A percentile compares a stretch with the other conserved stretches of the same genome.
phyloP scores from a whole-genome alignment of 2,329 filamentous ascomycete genomes.

The Cladophialophora immunda region DNA sequence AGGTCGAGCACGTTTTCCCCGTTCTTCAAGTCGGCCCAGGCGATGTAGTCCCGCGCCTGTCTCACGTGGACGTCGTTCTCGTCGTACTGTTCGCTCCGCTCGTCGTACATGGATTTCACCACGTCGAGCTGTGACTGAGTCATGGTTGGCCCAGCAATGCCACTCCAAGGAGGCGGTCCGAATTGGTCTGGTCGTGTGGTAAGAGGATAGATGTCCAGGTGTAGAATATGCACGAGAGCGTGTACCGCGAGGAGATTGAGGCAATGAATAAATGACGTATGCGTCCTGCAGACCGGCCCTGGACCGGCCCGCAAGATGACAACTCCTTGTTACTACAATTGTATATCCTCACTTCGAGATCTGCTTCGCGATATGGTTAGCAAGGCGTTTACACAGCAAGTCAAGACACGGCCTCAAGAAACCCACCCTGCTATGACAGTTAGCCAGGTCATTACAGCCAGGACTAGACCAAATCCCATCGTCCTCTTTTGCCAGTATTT shows the following conservation, averaged over 20 bases:
- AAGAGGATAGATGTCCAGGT: background rate
- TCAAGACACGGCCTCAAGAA: too few relatives aligned
- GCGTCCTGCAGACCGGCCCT: background rate
- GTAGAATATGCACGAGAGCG: background rate
- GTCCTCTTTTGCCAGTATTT: too few relatives aligned
- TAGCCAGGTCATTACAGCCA: too few relatives aligned
- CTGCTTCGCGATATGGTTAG: background rate
- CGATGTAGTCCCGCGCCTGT: slow-evolving; percentile 30
- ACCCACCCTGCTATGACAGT: too few relatives aligned
- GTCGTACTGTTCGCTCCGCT: slow-evolving; percentile 31
- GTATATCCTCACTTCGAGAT: background rate
- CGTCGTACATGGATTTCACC: slow-evolving; percentile 30
- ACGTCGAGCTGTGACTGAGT: slow-evolving; percentile 21
- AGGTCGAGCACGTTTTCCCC: slow-evolving; percentile 56
- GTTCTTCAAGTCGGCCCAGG: slow-evolving; percentile 35
- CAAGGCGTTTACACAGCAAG: background rate
- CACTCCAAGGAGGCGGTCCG: background rate
- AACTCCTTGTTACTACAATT: background rate
- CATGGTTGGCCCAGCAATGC: slow-evolving; percentile 10
- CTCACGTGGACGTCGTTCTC: slow-evolving; percentile 27
- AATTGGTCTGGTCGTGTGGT: background rate
- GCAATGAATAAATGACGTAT: background rate
- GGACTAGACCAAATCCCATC: too few relatives aligned
- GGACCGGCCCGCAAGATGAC: background rate
- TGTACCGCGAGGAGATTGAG: background rate